phyloP scores from a whole-genome alignment of 2,329 filamentous ascomycete species.

The Blumeria hordei region DNA sequence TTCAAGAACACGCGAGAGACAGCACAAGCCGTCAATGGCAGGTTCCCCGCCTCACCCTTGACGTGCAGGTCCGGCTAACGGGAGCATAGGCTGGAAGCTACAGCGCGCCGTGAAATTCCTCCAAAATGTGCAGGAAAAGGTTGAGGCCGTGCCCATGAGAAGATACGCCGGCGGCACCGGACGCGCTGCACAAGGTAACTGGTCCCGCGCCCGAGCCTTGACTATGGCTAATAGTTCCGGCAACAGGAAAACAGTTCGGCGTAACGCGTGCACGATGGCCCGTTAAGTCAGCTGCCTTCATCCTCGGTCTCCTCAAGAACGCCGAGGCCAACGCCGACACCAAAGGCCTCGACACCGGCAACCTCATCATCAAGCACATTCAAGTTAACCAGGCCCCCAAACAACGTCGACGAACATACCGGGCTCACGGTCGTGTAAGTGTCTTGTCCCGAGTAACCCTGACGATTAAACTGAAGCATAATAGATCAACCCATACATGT shows the following conservation, averaged over 20 bases:
- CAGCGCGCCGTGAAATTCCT: slow-evolving; percentile 89
- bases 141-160: slow-evolving; percentile 95
- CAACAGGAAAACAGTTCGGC: slow-evolving; percentile 89
- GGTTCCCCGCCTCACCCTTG: neutral
- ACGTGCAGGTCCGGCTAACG: neutral
- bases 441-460: neutral
- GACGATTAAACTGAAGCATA: neutral
- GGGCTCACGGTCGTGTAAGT: slow-evolving; percentile 98
- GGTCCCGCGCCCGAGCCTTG: neutral
- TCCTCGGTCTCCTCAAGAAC: slow-evolving; percentile 92
- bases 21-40: slow-evolving; percentile 78
- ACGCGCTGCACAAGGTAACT: slow-evolving; percentile 90
- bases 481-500: slow-evolving; percentile 99
- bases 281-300: slow-evolving; percentile 96
- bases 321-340: slow-evolving; percentile 90
- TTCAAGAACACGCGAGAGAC: slow-evolving; percentile 99
- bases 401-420: slow-evolving; percentile 97
- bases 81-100: slow-evolving; percentile 20
- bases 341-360: slow-evolving; percentile 92
- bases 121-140: slow-evolving; percentile 92
- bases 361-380: slow-evolving; percentile 99
- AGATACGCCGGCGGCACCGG: slow-evolving; percentile 91
- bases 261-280: slow-evolving; percentile 97
- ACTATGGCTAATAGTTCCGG: neutral
- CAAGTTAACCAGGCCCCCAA: slow-evolving; percentile 99